Evolutionary conservation across 768 basidiomycete species (phyloP), one percentile per base, ranked within the genome.

Genomic region (Amanita exitialis): DNA sequence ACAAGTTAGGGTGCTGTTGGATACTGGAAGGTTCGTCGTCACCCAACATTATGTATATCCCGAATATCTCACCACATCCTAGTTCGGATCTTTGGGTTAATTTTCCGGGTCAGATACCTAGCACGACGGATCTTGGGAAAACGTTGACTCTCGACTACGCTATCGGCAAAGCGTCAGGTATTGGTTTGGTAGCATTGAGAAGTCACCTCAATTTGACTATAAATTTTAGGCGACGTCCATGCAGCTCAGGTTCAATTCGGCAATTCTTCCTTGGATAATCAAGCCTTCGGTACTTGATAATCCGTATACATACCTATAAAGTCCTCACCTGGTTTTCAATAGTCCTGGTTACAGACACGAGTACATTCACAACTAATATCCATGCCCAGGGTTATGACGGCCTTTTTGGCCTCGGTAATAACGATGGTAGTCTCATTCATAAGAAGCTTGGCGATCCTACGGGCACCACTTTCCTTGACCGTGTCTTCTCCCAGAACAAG

Each of bases 21-120:
- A 90, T 61, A 88, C 86, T 6, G 87, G 87, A 66, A 89, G 86
- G 85, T 82, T 15, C 28, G 41, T 32, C 37, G 18, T 18, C 27
- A 21, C 12, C 5, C 3, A 34, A 27, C 13, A 44, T 20, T n/a
- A 30, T 47, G n/a, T 49, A 20, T 45, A 30, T 42, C 36, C 35
- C 51, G 43, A 16, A 55, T 44, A 50, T 47, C 25, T 36, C 9
- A 35, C 41, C 1, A 21, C 28, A 30, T 54, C 7, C 20, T 23
- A 89, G 87, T 57, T 83, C 86, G 35, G 87, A 90, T 62, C 64
- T 90, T 34, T 90, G 87, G 86, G 83, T 85, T 7, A 68, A 69
- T 37, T 77, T 77, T 53, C 67, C 64, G 16, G 64, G 68, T 5
- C 59, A 64, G 38, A 73, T 76, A 16, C 71, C 83, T 6, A 62